A percentile compares a stretch with the other conserved stretches of the same genome.
These are phyloP conservation scores for Cladosporium halotolerans DNA, from an alignment of 2,329 filamentous ascomycete genomes.

Conservation along the genomic window DNA sequence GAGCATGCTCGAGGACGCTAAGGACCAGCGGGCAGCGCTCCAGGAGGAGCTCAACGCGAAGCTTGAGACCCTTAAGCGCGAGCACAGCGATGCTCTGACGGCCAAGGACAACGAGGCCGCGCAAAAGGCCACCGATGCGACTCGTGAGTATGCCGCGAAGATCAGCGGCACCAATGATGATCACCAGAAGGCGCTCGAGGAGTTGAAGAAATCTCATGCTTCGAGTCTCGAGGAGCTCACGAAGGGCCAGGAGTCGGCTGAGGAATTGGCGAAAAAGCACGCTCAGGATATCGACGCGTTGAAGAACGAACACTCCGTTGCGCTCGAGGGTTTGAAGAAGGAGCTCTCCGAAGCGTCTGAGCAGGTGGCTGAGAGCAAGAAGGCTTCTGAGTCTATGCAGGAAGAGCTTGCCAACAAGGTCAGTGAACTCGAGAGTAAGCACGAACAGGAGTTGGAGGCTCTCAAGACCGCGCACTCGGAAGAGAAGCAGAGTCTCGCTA, in stretches of 20 bases:
- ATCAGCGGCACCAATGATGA: slow-evolving; percentile 8
- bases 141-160: slow-evolving; percentile 8
- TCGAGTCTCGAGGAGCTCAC: slow-evolving; percentile 13
- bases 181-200: slow-evolving; percentile 3
- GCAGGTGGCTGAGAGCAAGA: slow-evolving; percentile 1
- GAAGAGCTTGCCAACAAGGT: slow-evolving; percentile 10
- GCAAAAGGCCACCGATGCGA: not conserved
- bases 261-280: slow-evolving; percentile 14
- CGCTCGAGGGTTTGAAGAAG: slow-evolving; percentile 10
- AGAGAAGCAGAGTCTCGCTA: not conserved
- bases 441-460: slow-evolving; percentile 12
- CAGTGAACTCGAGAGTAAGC: slow-evolving; percentile 4
- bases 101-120: slow-evolving; percentile 1
- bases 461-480: slow-evolving; percentile 12
- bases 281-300: not conserved
- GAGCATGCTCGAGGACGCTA: not conserved
- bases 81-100: slow-evolving; percentile 1
- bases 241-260: slow-evolving; percentile 6
- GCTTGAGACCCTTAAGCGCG: not conserved
- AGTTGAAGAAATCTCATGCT: slow-evolving; percentile 12
- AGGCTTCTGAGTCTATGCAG: slow-evolving; percentile 9
- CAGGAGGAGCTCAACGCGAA: slow-evolving; percentile 3
- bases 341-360: not conserved
- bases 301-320: slow-evolving; percentile 2
- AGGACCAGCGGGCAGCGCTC: not conserved